Evolutionary conservation across 1,139 yeast genomes (phyloP).

Genomic region (Pichia norvegensis): DNA sequence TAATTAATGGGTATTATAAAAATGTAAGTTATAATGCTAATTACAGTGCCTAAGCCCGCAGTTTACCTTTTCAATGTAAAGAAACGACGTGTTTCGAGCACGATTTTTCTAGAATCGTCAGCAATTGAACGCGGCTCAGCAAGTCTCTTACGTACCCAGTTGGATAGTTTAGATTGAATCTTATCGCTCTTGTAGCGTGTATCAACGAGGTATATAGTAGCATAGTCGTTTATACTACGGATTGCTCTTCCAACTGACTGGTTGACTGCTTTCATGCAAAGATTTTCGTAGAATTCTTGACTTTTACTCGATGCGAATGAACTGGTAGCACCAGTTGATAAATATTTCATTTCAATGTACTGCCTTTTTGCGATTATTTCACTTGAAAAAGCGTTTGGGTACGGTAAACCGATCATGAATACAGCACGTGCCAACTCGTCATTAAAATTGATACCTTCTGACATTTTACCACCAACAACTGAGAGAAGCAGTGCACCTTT

Average conservation of each 20-base stretch:
- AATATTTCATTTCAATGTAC: constrained; percentile 45
- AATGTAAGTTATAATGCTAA: background rate
- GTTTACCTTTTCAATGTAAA: background rate
- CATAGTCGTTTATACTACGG: constrained; percentile 74
- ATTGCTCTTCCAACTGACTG: constrained; percentile 93
- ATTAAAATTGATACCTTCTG: constrained; percentile 91
- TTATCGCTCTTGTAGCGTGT: constrained; percentile 40
- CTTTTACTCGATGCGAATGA: constrained; percentile 41
- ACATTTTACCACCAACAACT: constrained; percentile 89
- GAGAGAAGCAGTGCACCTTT: constrained; percentile 66
- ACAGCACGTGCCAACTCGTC: constrained; percentile 84
- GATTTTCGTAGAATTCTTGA: constrained; percentile 65
- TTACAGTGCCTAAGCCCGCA: too few relatives aligned
- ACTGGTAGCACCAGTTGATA: constrained; percentile 35
- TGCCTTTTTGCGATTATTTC: constrained; percentile 69
- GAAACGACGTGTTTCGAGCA: constrained; percentile 3
- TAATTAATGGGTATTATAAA: too few relatives aligned
- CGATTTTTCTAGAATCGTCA: background rate
- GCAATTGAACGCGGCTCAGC: background rate
- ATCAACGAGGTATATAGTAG: constrained; percentile 69
- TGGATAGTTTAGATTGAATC: constrained; percentile 59
- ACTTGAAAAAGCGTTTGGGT: constrained; percentile 78
- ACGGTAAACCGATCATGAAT: constrained; percentile 83
- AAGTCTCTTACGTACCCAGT: constrained; percentile 49
- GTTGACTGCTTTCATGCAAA: constrained; percentile 87